Percentiles rank a stretch among this genome's conserved stretches.
phyloP scores from a whole-genome alignment of 2,329 filamentous ascomycete species.

The Calonectria hawksworthii region DNA sequence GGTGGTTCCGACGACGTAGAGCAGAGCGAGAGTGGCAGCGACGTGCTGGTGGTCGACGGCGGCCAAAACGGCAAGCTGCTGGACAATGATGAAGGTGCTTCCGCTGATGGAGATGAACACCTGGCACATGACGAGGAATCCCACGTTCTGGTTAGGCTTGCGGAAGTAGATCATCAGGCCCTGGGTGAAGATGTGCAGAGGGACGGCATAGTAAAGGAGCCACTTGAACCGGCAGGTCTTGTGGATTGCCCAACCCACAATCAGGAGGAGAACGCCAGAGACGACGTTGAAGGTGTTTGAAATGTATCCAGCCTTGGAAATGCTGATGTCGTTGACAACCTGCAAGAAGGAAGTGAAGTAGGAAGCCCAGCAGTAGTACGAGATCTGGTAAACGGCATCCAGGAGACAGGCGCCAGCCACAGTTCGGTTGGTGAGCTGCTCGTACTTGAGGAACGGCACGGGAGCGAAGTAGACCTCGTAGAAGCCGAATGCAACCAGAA shows the following conservation, averaged over 20 bases:
- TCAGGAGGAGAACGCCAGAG: constrained; percentile 59
- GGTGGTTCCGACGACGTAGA: constrained; percentile 45
- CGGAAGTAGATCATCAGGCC: constrained; percentile 56
- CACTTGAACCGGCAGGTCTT: constrained; percentile 66
- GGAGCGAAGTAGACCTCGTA: constrained; percentile 70
- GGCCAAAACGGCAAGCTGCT: constrained; percentile 47
- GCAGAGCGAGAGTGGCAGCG: constrained; percentile 48
- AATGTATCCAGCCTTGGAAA: constrained; percentile 64
- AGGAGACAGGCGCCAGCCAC: constrained; percentile 62
- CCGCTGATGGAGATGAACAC: constrained; percentile 64
- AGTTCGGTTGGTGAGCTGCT: constrained; percentile 62
- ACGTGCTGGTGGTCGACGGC: constrained; percentile 51
- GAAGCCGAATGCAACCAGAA: constrained; percentile 64
- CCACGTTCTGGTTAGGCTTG: constrained; percentile 53
- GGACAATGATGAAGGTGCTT: constrained; percentile 61
- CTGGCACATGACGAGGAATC: constrained; percentile 65
- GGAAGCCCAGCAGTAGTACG: constrained; percentile 61
- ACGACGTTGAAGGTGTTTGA: constrained; percentile 63
- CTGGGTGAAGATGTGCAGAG: constrained; percentile 66
- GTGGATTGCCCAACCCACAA: constrained; percentile 63
- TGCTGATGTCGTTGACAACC: constrained; percentile 62
- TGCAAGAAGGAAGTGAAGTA: constrained; percentile 67
- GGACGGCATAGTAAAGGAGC: constrained; percentile 62
- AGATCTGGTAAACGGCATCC: constrained; percentile 55
- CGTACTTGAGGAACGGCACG: constrained; percentile 69